phyloP scores from a whole-genome alignment of 2,329 filamentous ascomycete species.

The Cladosporium sp. region DNA sequence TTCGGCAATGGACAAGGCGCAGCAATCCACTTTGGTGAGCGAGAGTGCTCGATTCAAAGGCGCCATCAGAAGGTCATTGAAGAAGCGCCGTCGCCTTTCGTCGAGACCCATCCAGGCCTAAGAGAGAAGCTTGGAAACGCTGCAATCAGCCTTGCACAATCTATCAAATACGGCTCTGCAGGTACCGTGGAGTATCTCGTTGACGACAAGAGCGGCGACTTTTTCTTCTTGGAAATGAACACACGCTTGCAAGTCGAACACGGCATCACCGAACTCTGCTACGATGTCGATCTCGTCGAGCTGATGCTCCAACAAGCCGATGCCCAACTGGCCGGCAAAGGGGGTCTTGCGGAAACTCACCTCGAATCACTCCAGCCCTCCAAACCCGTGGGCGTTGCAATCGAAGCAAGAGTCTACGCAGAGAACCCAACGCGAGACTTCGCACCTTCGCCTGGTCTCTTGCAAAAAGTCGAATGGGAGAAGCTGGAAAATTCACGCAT shows the following conservation, averaged over 20 bases:
- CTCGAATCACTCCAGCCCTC: conserved; percentile 41
- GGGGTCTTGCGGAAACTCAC: conserved; percentile 40
- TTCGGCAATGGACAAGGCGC: conserved; percentile 79
- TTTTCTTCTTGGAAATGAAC: conserved; percentile 64
- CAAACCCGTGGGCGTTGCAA: conserved; percentile 44
- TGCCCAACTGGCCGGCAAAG: conserved; percentile 42
- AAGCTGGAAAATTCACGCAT: conserved; percentile 50
- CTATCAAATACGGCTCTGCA: conserved; percentile 69
- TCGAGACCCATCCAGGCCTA: conserved; percentile 49
- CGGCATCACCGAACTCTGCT: conserved; percentile 55
- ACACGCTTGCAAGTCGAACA: conserved; percentile 57
- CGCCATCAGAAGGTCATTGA: conserved; percentile 89
- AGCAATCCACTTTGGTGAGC: conserved; percentile 78
- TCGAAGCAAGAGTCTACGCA: conserved; percentile 54
- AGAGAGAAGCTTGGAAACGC: conserved; percentile 60
- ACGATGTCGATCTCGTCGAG: conserved; percentile 51
- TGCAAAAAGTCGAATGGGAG: conserved; percentile 54
- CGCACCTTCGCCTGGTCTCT: conserved; percentile 54
- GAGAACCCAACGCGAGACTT: conserved; percentile 58
- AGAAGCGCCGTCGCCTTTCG: conserved; percentile 76
- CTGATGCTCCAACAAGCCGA: conserved; percentile 56
- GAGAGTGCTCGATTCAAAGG: conserved; percentile 83
- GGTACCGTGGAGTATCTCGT: conserved; percentile 90
- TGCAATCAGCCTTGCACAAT: conserved; percentile 63
- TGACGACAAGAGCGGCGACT: conserved; percentile 74